phyloP scores from a whole-genome alignment of 352 stramenopile species.

The Thalassiosira mediterranea region DNA sequence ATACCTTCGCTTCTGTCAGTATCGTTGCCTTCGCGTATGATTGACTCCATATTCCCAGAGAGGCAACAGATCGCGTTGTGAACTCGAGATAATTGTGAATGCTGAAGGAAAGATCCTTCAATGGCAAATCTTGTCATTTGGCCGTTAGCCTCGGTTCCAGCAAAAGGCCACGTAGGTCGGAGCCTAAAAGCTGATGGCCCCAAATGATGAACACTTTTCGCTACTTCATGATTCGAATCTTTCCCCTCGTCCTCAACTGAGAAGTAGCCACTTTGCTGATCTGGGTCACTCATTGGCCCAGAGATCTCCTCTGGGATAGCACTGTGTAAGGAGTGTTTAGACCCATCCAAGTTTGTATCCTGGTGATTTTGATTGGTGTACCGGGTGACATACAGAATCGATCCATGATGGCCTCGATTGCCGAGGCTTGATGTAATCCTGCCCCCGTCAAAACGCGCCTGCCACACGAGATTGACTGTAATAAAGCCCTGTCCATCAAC shows the following conservation, averaged over 20 bases:
- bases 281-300: slow-evolving; percentile 21
- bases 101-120: slow-evolving; percentile 74
- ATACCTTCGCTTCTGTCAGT: slow-evolving; percentile 45
- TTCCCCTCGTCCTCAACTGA: slow-evolving; percentile 25
- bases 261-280: slow-evolving; percentile 25
- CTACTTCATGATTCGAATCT: slow-evolving; percentile 28
- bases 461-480: slow-evolving; percentile 67
- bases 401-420: slow-evolving; percentile 70
- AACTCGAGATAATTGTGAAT: slow-evolving; percentile 63
- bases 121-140: slow-evolving; percentile 59
- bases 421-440: slow-evolving; percentile 62
- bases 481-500: slow-evolving; percentile 59
- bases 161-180: slow-evolving; percentile 41
- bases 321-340: slow-evolving; percentile 10
- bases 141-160: slow-evolving; percentile 25
- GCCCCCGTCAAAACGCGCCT: slow-evolving; percentile 54
- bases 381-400: slow-evolving; percentile 47
- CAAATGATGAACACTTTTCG: slow-evolving; percentile 32
- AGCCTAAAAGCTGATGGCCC: slow-evolving; percentile 27
- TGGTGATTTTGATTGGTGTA: slow-evolving; percentile 13
- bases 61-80: slow-evolving; percentile 83
- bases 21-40: slow-evolving; percentile 49
- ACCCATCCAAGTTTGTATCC: slow-evolving; percentile 16
- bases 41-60: slow-evolving; percentile 64
- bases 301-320: slow-evolving; percentile 13